Conservation (phyloP, 495 filamentous ascomycete species). For the Penicillium goetzii region DNA sequence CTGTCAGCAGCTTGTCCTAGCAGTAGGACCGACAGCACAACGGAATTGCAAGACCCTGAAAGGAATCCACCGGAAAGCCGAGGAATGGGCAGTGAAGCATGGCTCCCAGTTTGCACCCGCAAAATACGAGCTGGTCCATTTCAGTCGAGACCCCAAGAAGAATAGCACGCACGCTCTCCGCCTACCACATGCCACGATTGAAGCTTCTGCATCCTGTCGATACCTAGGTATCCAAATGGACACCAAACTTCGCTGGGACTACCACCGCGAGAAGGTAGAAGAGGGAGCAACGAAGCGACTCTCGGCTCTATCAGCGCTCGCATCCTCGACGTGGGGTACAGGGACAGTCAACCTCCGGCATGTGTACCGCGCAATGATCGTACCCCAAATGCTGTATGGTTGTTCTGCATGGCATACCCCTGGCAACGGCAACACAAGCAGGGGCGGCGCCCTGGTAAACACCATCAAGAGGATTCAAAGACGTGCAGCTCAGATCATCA, state of each 20-base stretch:
- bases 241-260: too few relatives aligned
- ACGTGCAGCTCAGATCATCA: conserved; percentile 19
- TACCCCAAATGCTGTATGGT: conserved; percentile 6
- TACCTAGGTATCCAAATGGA: too few relatives aligned
- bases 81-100: background rate
- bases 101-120: background rate
- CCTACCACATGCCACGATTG: too few relatives aligned
- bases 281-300: too few relatives aligned
- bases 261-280: too few relatives aligned
- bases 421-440: conserved; percentile 10
- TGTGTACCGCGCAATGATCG: conserved; percentile 5
- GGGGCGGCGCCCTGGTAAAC: background rate
- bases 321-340: too few relatives aligned
- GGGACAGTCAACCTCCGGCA: background rate
- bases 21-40: background rate
- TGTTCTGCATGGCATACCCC: conserved; percentile 9
- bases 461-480: conserved; percentile 14
- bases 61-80: background rate
- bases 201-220: too few relatives aligned
- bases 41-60: background rate
- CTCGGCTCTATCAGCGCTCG: too few relatives aligned
- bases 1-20: too few relatives aligned
- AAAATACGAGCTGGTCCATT: background rate
- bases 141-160: too few relatives aligned
- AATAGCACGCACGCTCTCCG: too few relatives aligned